Percentiles rank a stretch among this genome's conserved stretches.
phyloP scores from a whole-genome alignment of 2,329 filamentous ascomycete species.

The Diaporthe capsici region DNA sequence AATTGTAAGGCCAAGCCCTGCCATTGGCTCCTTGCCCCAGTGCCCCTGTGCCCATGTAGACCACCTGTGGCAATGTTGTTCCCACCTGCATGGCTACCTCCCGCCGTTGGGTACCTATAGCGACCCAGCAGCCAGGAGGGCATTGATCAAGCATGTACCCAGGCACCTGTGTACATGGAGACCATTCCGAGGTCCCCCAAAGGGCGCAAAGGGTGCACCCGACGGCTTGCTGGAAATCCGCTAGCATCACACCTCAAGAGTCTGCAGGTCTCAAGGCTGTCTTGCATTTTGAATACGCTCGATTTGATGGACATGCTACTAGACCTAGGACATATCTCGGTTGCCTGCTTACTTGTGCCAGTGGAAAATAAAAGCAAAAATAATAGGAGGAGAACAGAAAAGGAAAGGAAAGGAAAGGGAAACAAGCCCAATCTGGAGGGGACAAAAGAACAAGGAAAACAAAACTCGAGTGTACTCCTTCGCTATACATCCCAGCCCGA shows the following conservation, averaged over 20 bases:
- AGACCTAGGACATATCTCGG: background rate
- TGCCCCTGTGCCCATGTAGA: constrained; percentile 23
- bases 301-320: constrained; percentile 2
- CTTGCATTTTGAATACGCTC: background rate
- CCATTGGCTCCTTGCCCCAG: constrained; percentile 23
- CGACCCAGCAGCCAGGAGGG: constrained; percentile 19
- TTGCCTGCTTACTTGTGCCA: background rate
- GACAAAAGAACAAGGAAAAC: background rate
- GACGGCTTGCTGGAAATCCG: constrained; percentile 19
- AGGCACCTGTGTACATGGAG: background rate
- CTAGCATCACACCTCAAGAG: background rate
- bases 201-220: constrained; percentile 18
- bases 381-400: background rate
- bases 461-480: constrained; percentile 15
- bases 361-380: background rate
- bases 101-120: constrained; percentile 26
- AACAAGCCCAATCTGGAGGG: background rate
- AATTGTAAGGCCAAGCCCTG: constrained; percentile 25
- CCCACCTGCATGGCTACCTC: constrained; percentile 25
- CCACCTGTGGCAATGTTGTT: constrained; percentile 29
- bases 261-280: constrained; percentile 22
- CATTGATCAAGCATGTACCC: constrained; percentile 24
- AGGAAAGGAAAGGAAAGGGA: background rate
- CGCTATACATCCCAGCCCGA: constrained; percentile 7
- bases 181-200: constrained; percentile 16